A percentile compares a stretch with the other conserved stretches of the same genome.
Evolutionary conservation across 2,329 filamentous ascomycete species (phyloP).

Genomic region (Hymenoscyphus scutula): DNA sequence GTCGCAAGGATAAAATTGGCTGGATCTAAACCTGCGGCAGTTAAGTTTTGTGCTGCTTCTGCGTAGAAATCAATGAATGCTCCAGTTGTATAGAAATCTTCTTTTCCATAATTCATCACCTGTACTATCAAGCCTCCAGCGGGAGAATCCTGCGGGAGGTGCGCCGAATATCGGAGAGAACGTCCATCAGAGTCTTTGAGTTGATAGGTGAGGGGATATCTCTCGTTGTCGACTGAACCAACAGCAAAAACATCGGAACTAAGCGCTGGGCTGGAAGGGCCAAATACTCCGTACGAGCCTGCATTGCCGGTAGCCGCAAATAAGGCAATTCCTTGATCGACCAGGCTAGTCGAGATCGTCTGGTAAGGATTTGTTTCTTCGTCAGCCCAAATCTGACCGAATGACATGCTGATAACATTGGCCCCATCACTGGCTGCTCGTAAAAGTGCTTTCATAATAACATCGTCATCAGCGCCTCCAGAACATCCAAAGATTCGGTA

Average conservation of each 20-base stretch:
- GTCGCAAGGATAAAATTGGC: background rate
- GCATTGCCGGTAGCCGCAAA: slow-evolving; percentile 24
- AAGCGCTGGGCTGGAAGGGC: slow-evolving; percentile 12
- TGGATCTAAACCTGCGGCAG: background rate
- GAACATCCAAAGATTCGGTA: slow-evolving; percentile 27
- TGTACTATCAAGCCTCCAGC: background rate
- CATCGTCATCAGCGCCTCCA: slow-evolving; percentile 20
- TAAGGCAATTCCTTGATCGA: slow-evolving; percentile 13
- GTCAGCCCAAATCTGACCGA: slow-evolving; percentile 14
- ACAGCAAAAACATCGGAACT: slow-evolving; percentile 20
- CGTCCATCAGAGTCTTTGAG: slow-evolving; percentile 16
- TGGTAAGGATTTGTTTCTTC: slow-evolving; percentile 16
- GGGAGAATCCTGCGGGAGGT: slow-evolving; percentile 20
- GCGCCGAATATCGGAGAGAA: slow-evolving; percentile 23
- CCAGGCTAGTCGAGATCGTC: slow-evolving; percentile 12
- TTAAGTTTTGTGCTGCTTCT: background rate
- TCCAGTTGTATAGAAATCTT: background rate
- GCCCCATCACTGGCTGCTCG: slow-evolving; percentile 26
- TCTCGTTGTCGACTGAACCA: slow-evolving; percentile 22
- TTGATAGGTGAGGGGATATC: slow-evolving; percentile 24
- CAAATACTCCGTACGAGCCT: slow-evolving; percentile 9
- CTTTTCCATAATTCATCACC: background rate
- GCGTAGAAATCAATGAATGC: background rate
- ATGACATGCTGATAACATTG: slow-evolving; percentile 30
- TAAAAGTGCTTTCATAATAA: slow-evolving; percentile 25